phyloP scores from a whole-genome alignment of 2,329 filamentous ascomycete genomes.

The Emmonsiellopsis sp. region DNA sequence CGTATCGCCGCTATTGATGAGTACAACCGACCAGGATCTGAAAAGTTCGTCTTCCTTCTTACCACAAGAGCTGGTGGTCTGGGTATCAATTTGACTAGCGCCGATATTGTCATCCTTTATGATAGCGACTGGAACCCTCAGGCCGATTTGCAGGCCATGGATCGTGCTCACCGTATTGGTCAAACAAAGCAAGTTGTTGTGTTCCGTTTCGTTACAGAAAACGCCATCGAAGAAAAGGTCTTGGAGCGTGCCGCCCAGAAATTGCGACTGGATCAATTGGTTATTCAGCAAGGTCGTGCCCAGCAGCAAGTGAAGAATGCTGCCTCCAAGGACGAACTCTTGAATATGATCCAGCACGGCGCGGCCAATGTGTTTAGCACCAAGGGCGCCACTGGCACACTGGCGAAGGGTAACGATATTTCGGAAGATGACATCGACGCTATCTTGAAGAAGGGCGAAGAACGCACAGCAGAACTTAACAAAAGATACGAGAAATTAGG shows the following conservation, averaged over 20 bases:
- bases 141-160: conserved; percentile 97
- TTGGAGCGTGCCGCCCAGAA: conserved; percentile 95
- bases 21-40: conserved; percentile 91
- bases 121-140: conserved; percentile 99
- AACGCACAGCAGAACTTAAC: conserved; percentile 80
- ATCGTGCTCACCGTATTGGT: conserved; percentile 94
- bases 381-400: conserved; percentile 55
- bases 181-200: conserved; percentile 97
- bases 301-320: conserved; percentile 85
- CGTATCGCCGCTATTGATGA: conserved; percentile 96
- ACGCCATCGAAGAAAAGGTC: conserved; percentile 97
- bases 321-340: conserved; percentile 88
- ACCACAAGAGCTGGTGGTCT: conserved; percentile 93
- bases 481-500: conserved; percentile 94
- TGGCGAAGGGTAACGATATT: conserved; percentile 55
- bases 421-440: conserved; percentile 83
- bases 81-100: conserved; percentile 90
- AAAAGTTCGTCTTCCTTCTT: conserved; percentile 92
- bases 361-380: conserved; percentile 86
- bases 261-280: conserved; percentile 86
- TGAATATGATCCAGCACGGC: conserved; percentile 98
- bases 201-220: conserved; percentile 94
- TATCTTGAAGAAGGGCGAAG: conserved; percentile 78
- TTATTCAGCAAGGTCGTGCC: conserved; percentile 93
- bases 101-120: conserved; percentile 92